These are phyloP conservation scores for Saturnispora zaruensis DNA, from an alignment of 805 yeast genomes.

Conservation along the genomic window DNA sequence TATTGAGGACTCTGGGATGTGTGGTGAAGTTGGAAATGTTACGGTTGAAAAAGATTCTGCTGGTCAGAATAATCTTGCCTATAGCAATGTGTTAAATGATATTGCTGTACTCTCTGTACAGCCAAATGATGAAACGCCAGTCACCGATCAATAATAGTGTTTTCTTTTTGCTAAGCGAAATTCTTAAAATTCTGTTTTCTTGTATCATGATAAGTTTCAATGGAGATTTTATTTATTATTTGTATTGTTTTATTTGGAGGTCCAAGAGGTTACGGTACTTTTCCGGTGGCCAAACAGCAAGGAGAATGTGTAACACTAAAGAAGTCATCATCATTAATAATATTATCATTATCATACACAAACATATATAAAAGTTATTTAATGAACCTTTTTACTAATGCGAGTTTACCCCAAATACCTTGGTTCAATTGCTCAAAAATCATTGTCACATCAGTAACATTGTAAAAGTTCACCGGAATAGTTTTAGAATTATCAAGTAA, in stretches of 20 bases:
- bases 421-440: not conserved
- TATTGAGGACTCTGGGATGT: conserved; percentile 1
- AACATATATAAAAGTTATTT: not conserved
- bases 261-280: no score
- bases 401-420: not conserved
- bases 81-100: conserved; percentile 6
- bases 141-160: conserved; percentile 1
- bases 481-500: conserved; percentile 1
- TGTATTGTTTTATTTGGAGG: no score
- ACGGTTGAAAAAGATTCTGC: conserved; percentile 8
- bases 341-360: not conserved
- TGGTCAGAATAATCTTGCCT: conserved; percentile 4
- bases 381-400: not conserved
- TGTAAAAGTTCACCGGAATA: not conserved
- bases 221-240: no score
- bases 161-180: not conserved
- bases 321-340: not conserved
- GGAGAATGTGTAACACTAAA: not conserved
- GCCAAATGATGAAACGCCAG: not conserved
- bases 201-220: no score
- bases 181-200: not conserved
- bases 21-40: not conserved
- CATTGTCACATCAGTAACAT: not conserved
- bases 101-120: conserved; percentile 2
- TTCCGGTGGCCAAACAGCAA: no score